phyloP scores from a whole-genome alignment of 441 rosid species.

The Metrosideros polymorpha region DNA sequence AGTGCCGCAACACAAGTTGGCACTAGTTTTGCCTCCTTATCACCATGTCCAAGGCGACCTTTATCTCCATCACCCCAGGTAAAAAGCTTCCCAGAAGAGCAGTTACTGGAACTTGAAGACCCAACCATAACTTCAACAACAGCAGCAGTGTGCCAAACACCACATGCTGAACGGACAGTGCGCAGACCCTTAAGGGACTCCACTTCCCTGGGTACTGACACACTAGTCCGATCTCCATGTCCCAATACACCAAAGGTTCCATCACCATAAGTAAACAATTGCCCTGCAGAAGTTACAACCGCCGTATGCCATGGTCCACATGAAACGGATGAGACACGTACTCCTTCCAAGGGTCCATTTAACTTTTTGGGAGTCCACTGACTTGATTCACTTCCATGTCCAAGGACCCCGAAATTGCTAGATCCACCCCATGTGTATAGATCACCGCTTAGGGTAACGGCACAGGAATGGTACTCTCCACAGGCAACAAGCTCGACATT shows the following conservation, averaged over 20 bases:
- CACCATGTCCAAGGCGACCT: slow-evolving; percentile 8
- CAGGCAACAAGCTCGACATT: slow-evolving; percentile 3
- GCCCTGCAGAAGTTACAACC: slow-evolving; percentile 6
- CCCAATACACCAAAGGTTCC: slow-evolving; percentile 9
- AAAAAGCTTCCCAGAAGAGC: slow-evolving; percentile 4
- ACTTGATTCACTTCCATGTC: slow-evolving; percentile 1
- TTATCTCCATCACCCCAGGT: slow-evolving; percentile 13
- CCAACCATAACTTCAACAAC: slow-evolving; percentile 8
- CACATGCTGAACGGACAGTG: slow-evolving; percentile 8
- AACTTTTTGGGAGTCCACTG: slow-evolving; percentile 1
- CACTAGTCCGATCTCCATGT: slow-evolving; percentile 6
- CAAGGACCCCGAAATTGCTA: slow-evolving; percentile 3
- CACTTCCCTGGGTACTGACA: slow-evolving; percentile 1
- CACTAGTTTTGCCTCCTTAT: neutral
- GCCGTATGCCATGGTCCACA: slow-evolving; percentile 10
- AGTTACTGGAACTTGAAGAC: slow-evolving; percentile 6
- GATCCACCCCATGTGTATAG: slow-evolving; percentile 9
- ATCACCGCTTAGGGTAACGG: slow-evolving; percentile 1
- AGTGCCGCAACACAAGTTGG: slow-evolving; percentile 8
- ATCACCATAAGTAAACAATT: slow-evolving; percentile 6
- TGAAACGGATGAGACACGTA: slow-evolving; percentile 4
- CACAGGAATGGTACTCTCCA: slow-evolving; percentile 5
- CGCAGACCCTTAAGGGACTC: slow-evolving; percentile 13
- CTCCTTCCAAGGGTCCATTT: slow-evolving; percentile 6
- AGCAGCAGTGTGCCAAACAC: slow-evolving; percentile 7